Evolutionary conservation across 2,329 filamentous ascomycete genomes (phyloP).

Genomic region (Bipolaris bicolor): DNA sequence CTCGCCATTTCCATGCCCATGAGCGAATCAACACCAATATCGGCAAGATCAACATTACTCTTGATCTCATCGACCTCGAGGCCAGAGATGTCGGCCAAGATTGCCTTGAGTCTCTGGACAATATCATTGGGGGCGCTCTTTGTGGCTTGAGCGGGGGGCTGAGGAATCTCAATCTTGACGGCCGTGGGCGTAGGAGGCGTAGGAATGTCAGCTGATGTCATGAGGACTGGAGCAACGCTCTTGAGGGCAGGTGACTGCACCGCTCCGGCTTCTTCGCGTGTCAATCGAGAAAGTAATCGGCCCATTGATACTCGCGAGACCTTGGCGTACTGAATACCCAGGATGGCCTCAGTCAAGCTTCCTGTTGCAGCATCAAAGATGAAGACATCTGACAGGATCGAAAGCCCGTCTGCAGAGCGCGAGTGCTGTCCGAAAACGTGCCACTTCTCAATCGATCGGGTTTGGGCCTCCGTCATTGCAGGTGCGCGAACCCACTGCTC

Average conservation of each 20-base stretch:
- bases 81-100: conserved; percentile 22
- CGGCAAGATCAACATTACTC: conserved; percentile 31
- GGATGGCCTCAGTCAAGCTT: conserved; percentile 35
- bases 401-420: conserved; percentile 24
- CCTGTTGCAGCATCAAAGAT: conserved; percentile 39
- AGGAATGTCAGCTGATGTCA: background rate
- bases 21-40: conserved; percentile 50
- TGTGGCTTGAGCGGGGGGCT: background rate
- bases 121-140: background rate
- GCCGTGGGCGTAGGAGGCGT: background rate
- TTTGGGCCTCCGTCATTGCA: background rate
- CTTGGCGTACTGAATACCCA: conserved; percentile 39
- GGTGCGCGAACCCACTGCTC: conserved; percentile 31
- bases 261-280: background rate
- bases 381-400: conserved; percentile 41
- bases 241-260: background rate
- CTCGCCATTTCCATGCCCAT: conserved; percentile 44
- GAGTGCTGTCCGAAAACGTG: conserved; percentile 38
- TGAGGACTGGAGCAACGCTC: background rate
- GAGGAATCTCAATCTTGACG: too few relatives aligned
- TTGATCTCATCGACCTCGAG: conserved; percentile 25
- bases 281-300: conserved; percentile 7
- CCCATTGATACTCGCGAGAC: conserved; percentile 30
- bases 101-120: background rate
- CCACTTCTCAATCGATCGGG: conserved; percentile 24